Evolutionary conservation across 164 flowering plant genomes (phyloP).

Genomic region (Berberis thunbergii): DNA sequence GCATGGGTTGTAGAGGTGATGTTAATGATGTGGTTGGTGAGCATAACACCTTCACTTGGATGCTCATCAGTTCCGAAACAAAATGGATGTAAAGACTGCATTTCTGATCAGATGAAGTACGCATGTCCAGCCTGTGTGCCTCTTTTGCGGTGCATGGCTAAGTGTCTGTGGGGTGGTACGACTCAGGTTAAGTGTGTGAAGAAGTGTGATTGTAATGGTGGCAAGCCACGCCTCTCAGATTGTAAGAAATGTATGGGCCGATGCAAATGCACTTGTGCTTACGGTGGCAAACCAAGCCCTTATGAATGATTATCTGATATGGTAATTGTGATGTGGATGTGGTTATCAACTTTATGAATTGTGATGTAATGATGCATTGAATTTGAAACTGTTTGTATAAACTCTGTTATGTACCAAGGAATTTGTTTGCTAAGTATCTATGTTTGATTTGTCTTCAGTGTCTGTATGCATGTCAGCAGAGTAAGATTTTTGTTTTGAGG

Average conservation of each 20-base stretch:
- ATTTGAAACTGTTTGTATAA: too few species aligned
- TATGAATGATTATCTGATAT: too few species aligned
- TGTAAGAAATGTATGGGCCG: slow-evolving; percentile 63
- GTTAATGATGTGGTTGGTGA: slow-evolving; percentile 15
- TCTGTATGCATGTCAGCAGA: too few species aligned
- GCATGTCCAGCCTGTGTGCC: slow-evolving; percentile 48
- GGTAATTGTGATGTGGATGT: too few species aligned
- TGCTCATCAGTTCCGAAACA: slow-evolving; percentile 19
- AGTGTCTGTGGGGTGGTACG: slow-evolving; percentile 52
- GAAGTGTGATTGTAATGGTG: slow-evolving; percentile 41
- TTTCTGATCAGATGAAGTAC: slow-evolving; percentile 33
- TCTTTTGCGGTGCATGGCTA: slow-evolving; percentile 53
- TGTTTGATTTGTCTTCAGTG: too few species aligned
- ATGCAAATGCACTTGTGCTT: slow-evolving; percentile 61
- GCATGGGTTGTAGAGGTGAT: background rate
- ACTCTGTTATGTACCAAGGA: too few species aligned
- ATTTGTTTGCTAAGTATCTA: too few species aligned
- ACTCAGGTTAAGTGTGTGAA: slow-evolving; percentile 28
- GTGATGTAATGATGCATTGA: too few species aligned
- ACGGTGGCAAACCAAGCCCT: background rate
- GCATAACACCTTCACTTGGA: slow-evolving; percentile 16
- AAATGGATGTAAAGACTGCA: slow-evolving; percentile 41
- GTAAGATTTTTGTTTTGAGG: too few species aligned
- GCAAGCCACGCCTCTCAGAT: slow-evolving; percentile 19
- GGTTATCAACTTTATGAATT: too few species aligned